Evolutionary conservation across 257 asterid genomes (phyloP).

Genomic region (Pogostemon cablin): DNA sequence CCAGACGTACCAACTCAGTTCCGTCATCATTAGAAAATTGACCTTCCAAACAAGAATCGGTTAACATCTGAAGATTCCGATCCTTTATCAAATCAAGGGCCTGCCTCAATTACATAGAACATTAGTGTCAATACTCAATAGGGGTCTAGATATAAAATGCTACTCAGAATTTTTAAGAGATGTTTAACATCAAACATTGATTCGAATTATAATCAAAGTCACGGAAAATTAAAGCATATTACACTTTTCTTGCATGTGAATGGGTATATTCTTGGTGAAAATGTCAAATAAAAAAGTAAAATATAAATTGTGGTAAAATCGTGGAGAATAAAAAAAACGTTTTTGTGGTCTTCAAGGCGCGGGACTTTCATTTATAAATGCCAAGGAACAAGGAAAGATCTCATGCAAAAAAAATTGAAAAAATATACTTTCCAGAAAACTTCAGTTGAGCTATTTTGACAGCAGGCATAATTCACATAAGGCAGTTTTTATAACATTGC

Average conservation of each 20-base stretch:
- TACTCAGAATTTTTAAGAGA: neutral
- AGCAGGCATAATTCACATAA: neutral
- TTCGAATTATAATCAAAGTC: slow-evolving; percentile 19
- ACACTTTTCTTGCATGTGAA: too few relatives aligned
- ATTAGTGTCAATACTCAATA: slow-evolving; percentile 12
- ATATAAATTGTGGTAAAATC: neutral
- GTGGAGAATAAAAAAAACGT: slow-evolving; percentile 11
- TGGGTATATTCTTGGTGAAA: too few relatives aligned
- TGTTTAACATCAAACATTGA: neutral
- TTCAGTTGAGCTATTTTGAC: neutral
- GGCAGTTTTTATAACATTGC: neutral
- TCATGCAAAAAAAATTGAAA: neutral
- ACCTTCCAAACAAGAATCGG: slow-evolving; percentile 82
- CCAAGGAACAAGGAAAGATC: slow-evolving; percentile 5
- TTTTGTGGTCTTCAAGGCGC: neutral
- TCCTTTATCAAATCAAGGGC: slow-evolving; percentile 82
- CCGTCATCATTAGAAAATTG: slow-evolving; percentile 70
- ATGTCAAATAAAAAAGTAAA: neutral
- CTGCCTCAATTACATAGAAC: slow-evolving; percentile 41
- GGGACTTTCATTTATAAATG: slow-evolving; percentile 16
- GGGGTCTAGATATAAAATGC: neutral
- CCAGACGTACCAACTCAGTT: slow-evolving; percentile 73
- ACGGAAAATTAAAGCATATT: neutral
- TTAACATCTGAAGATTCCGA: slow-evolving; percentile 73
- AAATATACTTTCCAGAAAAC: slow-evolving; percentile 1